These are phyloP conservation scores for Lecanicillium sp. DNA, from an alignment of 2,329 filamentous ascomycete species.

Conservation along the genomic window DNA sequence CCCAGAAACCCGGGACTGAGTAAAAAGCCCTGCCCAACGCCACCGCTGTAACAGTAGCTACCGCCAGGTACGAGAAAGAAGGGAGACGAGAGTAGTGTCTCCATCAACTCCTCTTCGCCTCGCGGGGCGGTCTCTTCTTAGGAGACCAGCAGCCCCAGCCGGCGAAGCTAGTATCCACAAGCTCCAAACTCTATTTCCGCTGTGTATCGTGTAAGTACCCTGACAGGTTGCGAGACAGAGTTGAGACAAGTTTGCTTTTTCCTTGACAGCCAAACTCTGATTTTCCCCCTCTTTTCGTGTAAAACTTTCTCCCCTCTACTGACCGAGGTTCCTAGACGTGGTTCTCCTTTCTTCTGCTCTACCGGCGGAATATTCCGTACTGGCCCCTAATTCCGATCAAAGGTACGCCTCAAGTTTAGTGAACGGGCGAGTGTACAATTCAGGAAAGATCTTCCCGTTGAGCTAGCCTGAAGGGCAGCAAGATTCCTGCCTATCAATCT, in stretches of 20 bases:
- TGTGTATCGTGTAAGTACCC: background rate
- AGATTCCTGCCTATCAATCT: background rate
- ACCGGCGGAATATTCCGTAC: no score
- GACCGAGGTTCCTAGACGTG: no score
- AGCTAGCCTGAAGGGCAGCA: background rate
- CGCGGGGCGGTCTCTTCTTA: no score
- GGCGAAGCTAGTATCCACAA: slow-evolving; percentile 3
- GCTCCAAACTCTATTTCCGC: slow-evolving; percentile 6
- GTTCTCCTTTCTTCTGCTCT: no score
- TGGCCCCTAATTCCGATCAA: background rate
- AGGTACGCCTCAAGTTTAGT: background rate
- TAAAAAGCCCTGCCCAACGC: no score
- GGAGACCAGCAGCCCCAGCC: slow-evolving; percentile 11
- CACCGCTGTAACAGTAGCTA: no score
- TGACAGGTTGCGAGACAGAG: background rate
- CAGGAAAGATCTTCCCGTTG: slow-evolving; percentile 1
- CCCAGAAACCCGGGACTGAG: no score
- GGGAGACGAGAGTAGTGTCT: background rate
- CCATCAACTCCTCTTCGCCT: background rate
- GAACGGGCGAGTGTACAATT: background rate
- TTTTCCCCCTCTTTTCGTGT: background rate
- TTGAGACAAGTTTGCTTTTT: background rate
- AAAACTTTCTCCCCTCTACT: no score
- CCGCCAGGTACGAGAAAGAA: no score
- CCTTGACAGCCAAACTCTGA: background rate